Base-by-base conservation (phyloP, 148 eudicot species). In the Nepenthes mirabilis region DNA sequence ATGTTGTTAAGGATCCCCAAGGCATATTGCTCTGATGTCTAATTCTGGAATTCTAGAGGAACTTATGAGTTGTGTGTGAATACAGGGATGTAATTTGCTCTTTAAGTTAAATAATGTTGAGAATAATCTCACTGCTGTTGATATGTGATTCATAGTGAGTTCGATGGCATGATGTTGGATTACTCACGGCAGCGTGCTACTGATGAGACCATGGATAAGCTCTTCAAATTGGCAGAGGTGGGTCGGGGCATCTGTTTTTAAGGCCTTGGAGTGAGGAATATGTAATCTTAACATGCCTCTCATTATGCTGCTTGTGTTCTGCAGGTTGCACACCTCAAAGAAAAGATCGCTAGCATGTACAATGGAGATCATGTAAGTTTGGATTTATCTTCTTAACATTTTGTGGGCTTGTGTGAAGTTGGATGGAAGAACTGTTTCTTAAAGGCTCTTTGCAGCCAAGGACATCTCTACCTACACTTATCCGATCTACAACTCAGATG, bases 141-240 rank as follows among this genome's bases (percentile, higher is more conserved):
- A 23, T 36, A 40, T 2, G 14, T 52, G 55, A 14, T 64, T 36
- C 68, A 62, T 62, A 93, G 99, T 63, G 96, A 88, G 51, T 84
- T 75, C 32, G 91, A 88, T 74, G 91, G 86, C 34, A 60, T 86
- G 67, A 65, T 88, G 43, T 62, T 93, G 79, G 99, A 93, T 72
- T 89, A 83, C 56, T 93, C 98, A 5, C 77, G 98, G 62, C 98
- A 93, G 70, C 33, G 90, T 69, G 95, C 85, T 55, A 80, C 80
- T 52, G 69, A 70, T 65, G 87, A 82, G 63, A 93, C 99, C 36
- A 36, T 86, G 78, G 55, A 74, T 62, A 93, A 84, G 80, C 86
- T 93, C 35, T 63, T 75, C 40, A 79, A 77, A 63, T 75, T 93
- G 77, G 96, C 96, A 12, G 96, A 93, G 96, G 98, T 88, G 57